Evolutionary conservation across 768 basidiomycete genomes (phyloP).

Genomic region (Calvatia gigantea): DNA sequence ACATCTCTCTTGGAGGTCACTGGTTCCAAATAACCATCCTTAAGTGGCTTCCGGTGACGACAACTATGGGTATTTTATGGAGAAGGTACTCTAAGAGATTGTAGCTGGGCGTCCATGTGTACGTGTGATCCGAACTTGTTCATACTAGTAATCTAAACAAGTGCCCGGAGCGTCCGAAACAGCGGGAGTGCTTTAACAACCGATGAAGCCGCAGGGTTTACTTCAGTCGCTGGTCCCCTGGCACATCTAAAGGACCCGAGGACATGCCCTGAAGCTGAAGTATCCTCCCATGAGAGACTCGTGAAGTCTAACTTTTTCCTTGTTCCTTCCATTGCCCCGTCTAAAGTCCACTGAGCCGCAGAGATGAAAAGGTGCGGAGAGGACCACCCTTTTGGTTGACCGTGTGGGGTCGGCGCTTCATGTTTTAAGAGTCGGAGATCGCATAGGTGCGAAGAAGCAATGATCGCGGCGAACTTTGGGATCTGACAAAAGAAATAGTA

Average conservation of each 20-base stretch:
- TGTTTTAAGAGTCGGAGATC: too few relatives aligned
- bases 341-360: not conserved
- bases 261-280: too few relatives aligned
- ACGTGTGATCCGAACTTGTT: not conserved
- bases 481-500: not conserved
- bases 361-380: not conserved
- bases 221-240: too few relatives aligned
- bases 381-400: too few relatives aligned
- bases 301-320: too few relatives aligned
- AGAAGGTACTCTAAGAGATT: constrained; percentile 32
- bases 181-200: not conserved
- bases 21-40: constrained; percentile 39
- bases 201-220: not conserved
- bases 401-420: too few relatives aligned
- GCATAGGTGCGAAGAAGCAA: too few relatives aligned
- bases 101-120: constrained; percentile 10
- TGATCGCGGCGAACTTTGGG: too few relatives aligned
- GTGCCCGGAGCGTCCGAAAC: not conserved
- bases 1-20: constrained; percentile 46
- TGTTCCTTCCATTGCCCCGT: not conserved
- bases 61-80: constrained; percentile 43
- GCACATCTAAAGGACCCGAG: too few relatives aligned
- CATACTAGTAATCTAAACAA: not conserved
- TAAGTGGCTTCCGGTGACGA: constrained; percentile 47
- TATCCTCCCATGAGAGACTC: too few relatives aligned